A percentile compares a stretch with the other conserved stretches of the same genome.
Conservation (phyloP, 495 filamentous ascomycete genomes). For the Haplographium delicatum region DNA sequence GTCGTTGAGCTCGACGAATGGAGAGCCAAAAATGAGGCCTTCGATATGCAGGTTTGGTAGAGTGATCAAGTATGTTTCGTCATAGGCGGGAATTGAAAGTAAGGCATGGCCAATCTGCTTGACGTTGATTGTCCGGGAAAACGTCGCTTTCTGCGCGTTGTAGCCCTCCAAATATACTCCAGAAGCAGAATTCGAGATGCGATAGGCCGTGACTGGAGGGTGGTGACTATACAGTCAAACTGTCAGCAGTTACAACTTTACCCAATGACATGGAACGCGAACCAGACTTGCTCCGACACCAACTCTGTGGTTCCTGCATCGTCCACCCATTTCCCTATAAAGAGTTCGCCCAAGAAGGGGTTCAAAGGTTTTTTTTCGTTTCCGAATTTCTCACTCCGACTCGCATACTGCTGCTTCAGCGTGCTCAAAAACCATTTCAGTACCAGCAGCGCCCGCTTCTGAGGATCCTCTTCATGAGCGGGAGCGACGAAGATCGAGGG, state of each 20-base stretch:
- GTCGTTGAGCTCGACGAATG: conserved; percentile 89
- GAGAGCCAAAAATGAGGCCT: conserved; percentile 86
- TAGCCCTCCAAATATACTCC: conserved; percentile 90
- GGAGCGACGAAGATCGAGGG: conserved; percentile 85
- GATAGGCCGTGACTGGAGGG: conserved; percentile 92
- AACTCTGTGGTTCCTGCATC: conserved; percentile 62
- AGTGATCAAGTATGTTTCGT: conserved; percentile 84
- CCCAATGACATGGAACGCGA: conserved; percentile 10
- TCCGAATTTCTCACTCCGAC: conserved; percentile 76
- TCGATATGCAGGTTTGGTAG: conserved; percentile 93
- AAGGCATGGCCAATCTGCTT: conserved; percentile 96
- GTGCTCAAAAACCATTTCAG: conserved; percentile 98
- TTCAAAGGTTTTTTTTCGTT: conserved; percentile 99
- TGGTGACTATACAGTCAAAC: conserved; percentile 96
- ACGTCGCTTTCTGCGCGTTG: conserved; percentile 95
- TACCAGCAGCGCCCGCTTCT: conserved; percentile 81
- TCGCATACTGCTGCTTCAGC: conserved; percentile 83
- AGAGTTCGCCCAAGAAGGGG: conserved; percentile 87
- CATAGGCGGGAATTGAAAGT: conserved; percentile 62
- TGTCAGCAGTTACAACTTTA: neutral
- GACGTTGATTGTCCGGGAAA: conserved; percentile 89
- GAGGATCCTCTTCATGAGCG: conserved; percentile 74
- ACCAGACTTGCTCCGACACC: conserved; percentile 79
- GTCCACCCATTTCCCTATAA: conserved; percentile 65
- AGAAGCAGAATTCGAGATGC: conserved; percentile 79